Base-by-base conservation (phyloP, 495 filamentous ascomycete genomes). In the Trichoderma orchidacearum region DNA sequence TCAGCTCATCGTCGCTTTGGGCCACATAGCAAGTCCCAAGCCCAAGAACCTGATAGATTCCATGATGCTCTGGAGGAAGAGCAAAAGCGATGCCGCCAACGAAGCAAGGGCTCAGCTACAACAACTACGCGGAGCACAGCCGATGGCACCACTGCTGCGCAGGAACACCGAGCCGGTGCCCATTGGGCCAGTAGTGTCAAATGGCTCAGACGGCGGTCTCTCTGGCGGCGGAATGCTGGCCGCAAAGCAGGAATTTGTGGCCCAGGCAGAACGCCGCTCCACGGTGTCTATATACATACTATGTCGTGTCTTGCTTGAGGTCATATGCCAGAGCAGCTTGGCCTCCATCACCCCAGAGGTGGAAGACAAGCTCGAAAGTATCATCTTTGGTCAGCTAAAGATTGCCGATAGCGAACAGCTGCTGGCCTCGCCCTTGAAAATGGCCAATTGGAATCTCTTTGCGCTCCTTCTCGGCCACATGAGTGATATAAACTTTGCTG, bases 31-130 rank as follows among this genome's bases (percentile, higher is more conserved):
- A 54, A 85, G 89, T 30, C 85, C 87, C 62, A 95, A 96, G 62
- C 94, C 93, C 4, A 96, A 91, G 62, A 86, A 89, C n/a, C 69
- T 98, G 55, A 95, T 98, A 61, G 92, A 97, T 69, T 89, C 89
- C 9, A 86, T 97, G 59, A 97, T 98, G 89, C 81, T 90, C 21
- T 98, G 93, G 93, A 81, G 94, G 36, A 96, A 96, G 68, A 84
- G 80, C 36, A 96, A 95, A 70, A 92, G 90, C 61, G 93, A 96
- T 70, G 83, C 87, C 11, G 88, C 90, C 28, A 81, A 78, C 55
- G 77, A 80, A 54, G 78, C 76, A 17, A 70, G 78, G 3, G 61
- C 50, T 25, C 79, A 85, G 62, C 73, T 87, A 32, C 83, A 83
- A 54, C 82, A 85, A 63, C 79, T 86, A 70, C 69, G 63, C 30